These are phyloP conservation scores for Kwoniella mangroviensis DNA, from an alignment of 768 basidiomycete genomes.

Conservation along the genomic window DNA sequence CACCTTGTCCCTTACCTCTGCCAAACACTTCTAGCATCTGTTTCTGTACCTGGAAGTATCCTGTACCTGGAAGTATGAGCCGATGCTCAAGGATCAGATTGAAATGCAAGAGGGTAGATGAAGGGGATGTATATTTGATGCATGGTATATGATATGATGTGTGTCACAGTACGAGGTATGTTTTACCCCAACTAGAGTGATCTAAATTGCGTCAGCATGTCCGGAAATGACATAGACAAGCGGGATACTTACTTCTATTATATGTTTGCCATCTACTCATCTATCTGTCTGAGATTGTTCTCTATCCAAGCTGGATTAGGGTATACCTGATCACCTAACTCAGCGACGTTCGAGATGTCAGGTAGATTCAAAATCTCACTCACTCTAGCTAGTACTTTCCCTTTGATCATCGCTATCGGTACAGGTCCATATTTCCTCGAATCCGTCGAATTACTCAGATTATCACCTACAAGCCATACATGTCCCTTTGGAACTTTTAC, in stretches of 20 bases:
- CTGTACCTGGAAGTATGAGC: no score
- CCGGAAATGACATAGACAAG: no score
- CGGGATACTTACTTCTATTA: background rate
- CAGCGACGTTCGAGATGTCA: no score
- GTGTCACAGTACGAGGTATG: background rate
- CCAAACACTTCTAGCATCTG: background rate
- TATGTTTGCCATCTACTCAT: background rate
- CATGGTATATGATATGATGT: slow-evolving; percentile 14
- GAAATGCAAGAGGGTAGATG: background rate
- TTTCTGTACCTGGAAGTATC: background rate
- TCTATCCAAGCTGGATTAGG: slow-evolving; percentile 41
- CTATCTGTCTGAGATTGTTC: slow-evolving; percentile 20
- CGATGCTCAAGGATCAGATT: background rate
- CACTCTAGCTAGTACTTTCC: slow-evolving; percentile 54
- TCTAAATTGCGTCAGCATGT: background rate
- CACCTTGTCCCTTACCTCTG: background rate
- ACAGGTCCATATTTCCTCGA: slow-evolving; percentile 93
- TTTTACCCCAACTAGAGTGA: background rate
- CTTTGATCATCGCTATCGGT: slow-evolving; percentile 60
- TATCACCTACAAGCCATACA: slow-evolving; percentile 91
- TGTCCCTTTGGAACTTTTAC: slow-evolving; percentile 81
- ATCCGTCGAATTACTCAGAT: slow-evolving; percentile 78
- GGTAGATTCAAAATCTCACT: slow-evolving; percentile 10
- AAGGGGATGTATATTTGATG: slow-evolving; percentile 14
- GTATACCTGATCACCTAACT: slow-evolving; percentile 24